Conservation (phyloP, 371 early-diverging fungal genomes). For the Apophysomyces trapeziformis region DNA sequence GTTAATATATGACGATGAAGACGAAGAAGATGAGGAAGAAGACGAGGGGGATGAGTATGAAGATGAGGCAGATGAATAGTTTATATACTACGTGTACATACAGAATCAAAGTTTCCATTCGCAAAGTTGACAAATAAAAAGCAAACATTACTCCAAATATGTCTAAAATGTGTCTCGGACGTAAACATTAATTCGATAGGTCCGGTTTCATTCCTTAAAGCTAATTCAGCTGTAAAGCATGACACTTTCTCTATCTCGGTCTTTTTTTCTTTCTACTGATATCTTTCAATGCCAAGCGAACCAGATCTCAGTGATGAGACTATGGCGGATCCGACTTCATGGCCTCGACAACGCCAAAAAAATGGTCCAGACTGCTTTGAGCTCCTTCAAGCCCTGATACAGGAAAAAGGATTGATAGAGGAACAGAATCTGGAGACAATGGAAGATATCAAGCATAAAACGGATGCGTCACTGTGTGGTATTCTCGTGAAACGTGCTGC, state of each 20-base stretch:
- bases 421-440: not conserved
- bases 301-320: not conserved
- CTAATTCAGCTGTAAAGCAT: conserved; percentile 1
- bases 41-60: conserved; percentile 22
- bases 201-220: conserved; percentile 1
- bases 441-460: not conserved
- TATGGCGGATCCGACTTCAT: not conserved
- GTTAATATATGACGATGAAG: conserved; percentile 27
- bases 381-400: not conserved
- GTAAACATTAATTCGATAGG: conserved; percentile 11
- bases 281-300: conserved; percentile 1
- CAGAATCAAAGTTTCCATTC: not conserved
- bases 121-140: not conserved
- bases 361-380: not conserved
- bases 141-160: not conserved
- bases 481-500: conserved; percentile 5
- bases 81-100: conserved; percentile 1
- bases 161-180: not conserved
- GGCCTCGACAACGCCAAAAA: conserved; percentile 1
- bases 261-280: conserved; percentile 1
- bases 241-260: not conserved
- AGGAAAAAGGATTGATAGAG: conserved; percentile 4
- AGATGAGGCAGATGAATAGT: conserved; percentile 2
- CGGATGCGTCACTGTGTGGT: not conserved
- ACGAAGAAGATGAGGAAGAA: conserved; percentile 41